A percentile compares a stretch with the other conserved stretches of the same genome.
Evolutionary conservation across 345 rosid genomes (phyloP).

Genomic region (Populus deltoides): DNA sequence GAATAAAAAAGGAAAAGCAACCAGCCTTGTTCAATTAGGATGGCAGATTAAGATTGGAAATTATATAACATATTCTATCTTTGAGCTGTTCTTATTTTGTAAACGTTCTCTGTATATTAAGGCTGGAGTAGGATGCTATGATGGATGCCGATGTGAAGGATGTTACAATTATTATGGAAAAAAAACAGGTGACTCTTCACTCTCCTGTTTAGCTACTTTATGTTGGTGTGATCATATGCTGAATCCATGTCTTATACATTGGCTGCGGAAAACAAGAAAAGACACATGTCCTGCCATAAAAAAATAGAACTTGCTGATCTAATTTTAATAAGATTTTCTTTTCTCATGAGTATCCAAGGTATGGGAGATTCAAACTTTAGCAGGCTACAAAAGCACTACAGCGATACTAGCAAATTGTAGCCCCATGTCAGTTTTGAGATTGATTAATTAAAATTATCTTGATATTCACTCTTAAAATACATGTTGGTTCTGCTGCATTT

Average conservation of each 20-base stretch:
- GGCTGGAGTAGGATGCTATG: conserved; percentile 48
- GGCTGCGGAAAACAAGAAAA: neutral
- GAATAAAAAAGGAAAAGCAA: neutral
- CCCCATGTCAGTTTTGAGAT: neutral
- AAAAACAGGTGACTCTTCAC: conserved; percentile 28
- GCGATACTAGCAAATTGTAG: neutral
- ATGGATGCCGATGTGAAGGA: conserved; percentile 44
- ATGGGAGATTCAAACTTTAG: neutral
- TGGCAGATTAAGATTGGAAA: neutral
- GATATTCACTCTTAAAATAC: neutral
- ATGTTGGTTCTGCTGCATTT: neutral
- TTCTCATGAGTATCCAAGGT: neutral
- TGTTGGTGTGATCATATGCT: neutral
- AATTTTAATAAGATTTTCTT: too few species aligned
- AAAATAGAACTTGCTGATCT: neutral
- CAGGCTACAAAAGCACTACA: neutral
- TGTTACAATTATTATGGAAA: conserved; percentile 39
- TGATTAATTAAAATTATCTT: neutral
- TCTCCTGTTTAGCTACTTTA: neutral
- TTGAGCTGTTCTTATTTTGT: neutral
- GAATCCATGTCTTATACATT: neutral
- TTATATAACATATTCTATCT: neutral
- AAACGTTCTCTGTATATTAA: conserved; percentile 12
- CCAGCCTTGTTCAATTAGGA: neutral
- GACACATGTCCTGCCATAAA: neutral